Evolutionary conservation across 331 rosid species (phyloP), one percentile per base, ranked within the genome.

Genomic region (Saraca asoca): DNA sequence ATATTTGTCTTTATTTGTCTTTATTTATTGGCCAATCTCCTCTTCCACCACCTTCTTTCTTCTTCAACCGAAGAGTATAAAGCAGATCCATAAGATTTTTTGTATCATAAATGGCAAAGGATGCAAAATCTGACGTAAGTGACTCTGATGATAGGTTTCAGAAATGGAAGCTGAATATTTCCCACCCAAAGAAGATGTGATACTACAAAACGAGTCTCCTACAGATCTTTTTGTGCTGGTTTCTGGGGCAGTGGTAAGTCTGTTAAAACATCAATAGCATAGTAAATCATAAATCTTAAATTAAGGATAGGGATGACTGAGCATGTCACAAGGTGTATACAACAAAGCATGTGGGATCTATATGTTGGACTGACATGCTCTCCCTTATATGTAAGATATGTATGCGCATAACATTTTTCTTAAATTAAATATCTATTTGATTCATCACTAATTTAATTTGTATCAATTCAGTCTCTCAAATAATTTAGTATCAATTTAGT

Each of bases 121-220:
- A 48, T 58, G 19, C 59, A 60, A 54, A 19, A 33, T 42, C 77
- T 81, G 54, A 73, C 12, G 10, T 49, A 12, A 24, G 12, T 15
- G 15, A 60, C 48, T 60, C 31, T 56, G 33, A 20, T 10, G 33
- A 62, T 62, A 88, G 97, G 95, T 82, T 35, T 69, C 95, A 41
- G 93, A 85, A 71, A 85, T 84, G 80, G 94, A 91, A 58, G 93
- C 91, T 0, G 95, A 88, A 77, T 91, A 85, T 70, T 88, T 83
- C 68, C 97, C 97, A 59, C 95, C 97, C 45, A 85, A 64, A 60
- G 95, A 91, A 82, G 91, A 88, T 46, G 84, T 91, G 18, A 77
- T 91, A 70, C 79, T 88, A 81, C 89, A 88, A 72, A 91, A 88
- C 46, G 97, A 91, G 72, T 80, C 87, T 31, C 77, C 89, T 2